phyloP scores from a whole-genome alignment of 2,329 filamentous ascomycete species.

The Aspergillus brunneoviolaceus region DNA sequence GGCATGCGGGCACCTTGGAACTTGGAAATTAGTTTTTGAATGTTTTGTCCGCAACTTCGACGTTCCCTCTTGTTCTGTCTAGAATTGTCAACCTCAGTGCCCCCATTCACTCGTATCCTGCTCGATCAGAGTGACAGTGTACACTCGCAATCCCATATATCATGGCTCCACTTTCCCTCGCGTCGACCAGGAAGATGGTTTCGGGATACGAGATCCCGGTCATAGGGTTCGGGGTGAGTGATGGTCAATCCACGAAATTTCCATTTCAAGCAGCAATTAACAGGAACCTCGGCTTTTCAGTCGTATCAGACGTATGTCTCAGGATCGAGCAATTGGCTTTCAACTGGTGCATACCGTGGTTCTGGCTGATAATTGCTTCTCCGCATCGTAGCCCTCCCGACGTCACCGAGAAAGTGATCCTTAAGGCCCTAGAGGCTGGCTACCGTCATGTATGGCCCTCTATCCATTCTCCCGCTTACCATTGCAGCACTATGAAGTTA shows the following conservation, averaged over 20 bases:
- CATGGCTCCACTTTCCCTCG: conserved; percentile 31
- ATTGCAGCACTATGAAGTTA: background rate
- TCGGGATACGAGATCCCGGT: conserved; percentile 43
- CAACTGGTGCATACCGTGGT: background rate
- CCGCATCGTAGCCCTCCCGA: conserved; percentile 50
- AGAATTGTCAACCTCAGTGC: background rate
- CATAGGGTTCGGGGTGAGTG: conserved; percentile 44
- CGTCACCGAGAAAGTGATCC: conserved; percentile 57
- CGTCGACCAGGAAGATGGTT: conserved; percentile 40
- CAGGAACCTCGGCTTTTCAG: conserved; percentile 17
- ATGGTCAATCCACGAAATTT: background rate
- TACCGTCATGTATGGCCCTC: conserved; percentile 55
- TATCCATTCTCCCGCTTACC: background rate
- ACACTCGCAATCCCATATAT: background rate
- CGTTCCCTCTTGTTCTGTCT: background rate
- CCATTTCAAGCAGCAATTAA: background rate
- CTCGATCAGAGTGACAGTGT: background rate
- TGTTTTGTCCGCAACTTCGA: background rate
- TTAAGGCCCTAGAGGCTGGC: conserved; percentile 56
- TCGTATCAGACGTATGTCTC: conserved; percentile 42
- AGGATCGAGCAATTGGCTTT: background rate
- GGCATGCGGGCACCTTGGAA: background rate
- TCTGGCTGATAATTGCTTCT: background rate
- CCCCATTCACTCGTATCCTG: background rate
- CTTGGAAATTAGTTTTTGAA: background rate